phyloP scores from a whole-genome alignment of 1,284 basidiomycete genomes.

The Veloporphyrellus conicus region DNA sequence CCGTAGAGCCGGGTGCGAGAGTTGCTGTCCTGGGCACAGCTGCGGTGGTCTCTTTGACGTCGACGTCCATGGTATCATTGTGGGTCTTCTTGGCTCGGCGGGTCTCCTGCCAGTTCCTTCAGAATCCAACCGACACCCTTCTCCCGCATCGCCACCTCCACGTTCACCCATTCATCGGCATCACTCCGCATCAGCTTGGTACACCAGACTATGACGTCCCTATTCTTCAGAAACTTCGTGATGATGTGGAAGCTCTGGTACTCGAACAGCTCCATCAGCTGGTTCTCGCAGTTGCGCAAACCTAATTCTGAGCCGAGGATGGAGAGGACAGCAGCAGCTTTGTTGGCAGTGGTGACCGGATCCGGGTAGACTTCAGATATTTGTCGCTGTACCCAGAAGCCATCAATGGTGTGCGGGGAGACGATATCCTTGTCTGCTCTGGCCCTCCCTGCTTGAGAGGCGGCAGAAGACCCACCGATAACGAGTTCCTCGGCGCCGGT shows the following conservation, averaged over 20 bases:
- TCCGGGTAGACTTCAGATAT: conserved; percentile 90
- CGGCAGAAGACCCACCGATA: conserved; percentile 59
- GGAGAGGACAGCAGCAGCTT: conserved; percentile 81
- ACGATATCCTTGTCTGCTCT: conserved; percentile 76
- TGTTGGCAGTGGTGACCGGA: conserved; percentile 90
- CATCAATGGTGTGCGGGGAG: conserved; percentile 89
- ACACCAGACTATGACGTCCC: conserved; percentile 97
- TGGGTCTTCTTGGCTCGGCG: conserved; percentile 52
- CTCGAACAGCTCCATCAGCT: conserved; percentile 95
- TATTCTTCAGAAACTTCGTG: conserved; percentile 89
- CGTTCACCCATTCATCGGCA: conserved; percentile 86
- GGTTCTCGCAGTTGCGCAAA: conserved; percentile 93
- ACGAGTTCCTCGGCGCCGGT: conserved; percentile 65
- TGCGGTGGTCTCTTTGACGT: conserved; percentile 45
- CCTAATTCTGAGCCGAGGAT: conserved; percentile 88
- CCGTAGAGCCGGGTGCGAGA: conserved; percentile 81
- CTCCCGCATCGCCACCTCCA: conserved; percentile 98
- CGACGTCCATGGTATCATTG: conserved; percentile 76
- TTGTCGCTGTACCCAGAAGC: conserved; percentile 97
- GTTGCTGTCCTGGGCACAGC: conserved; percentile 82
- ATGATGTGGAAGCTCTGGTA: conserved; percentile 92
- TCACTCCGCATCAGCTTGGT: conserved; percentile 91
- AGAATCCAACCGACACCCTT: conserved; percentile 96
- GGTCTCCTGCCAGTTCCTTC: conserved; percentile 79
- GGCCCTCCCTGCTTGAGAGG: conserved; percentile 39